Evolutionary conservation across 345 rosid species (phyloP).

Genomic region (Aquilaria yunnanensis): DNA sequence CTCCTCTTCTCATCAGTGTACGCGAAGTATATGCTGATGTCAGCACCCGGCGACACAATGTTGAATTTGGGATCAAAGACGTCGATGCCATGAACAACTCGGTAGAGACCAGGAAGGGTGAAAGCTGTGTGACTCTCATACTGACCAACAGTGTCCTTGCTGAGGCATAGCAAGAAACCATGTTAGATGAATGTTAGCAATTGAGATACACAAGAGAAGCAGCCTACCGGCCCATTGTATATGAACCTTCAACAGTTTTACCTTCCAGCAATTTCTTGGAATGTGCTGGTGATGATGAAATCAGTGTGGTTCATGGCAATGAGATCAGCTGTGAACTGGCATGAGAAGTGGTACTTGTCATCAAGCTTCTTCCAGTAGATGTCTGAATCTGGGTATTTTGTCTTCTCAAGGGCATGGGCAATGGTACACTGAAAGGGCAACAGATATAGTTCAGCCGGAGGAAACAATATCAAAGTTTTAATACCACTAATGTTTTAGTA

Average conservation of each 20-base stretch:
- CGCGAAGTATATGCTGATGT: slow-evolving; percentile 65
- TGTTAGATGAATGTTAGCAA: slow-evolving; percentile 1
- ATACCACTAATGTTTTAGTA: background rate
- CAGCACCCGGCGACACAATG: slow-evolving; percentile 87
- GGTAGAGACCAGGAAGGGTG: slow-evolving; percentile 72
- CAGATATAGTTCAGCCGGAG: background rate
- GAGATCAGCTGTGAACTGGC: slow-evolving; percentile 91
- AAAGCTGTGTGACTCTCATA: slow-evolving; percentile 85
- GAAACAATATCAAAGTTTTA: background rate
- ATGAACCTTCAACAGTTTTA: slow-evolving; percentile 9
- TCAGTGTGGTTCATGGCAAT: slow-evolving; percentile 92
- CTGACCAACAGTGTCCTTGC: slow-evolving; percentile 79
- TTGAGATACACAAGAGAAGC: background rate
- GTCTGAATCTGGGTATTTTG: slow-evolving; percentile 88
- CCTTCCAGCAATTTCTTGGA: slow-evolving; percentile 98
- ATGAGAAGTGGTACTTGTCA: slow-evolving; percentile 84
- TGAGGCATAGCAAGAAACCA: slow-evolving; percentile 13
- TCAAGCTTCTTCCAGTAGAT: slow-evolving; percentile 86
- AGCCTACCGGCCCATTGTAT: background rate
- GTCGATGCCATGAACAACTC: slow-evolving; percentile 76
- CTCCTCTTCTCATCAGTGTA: slow-evolving; percentile 53
- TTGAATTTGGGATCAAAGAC: slow-evolving; percentile 86
- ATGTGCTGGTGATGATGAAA: slow-evolving; percentile 90
- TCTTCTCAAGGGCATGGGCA: slow-evolving; percentile 92
- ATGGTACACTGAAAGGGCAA: slow-evolving; percentile 61